Base-by-base conservation (phyloP, 1,139 yeast species). In the Pneumocystis oryctolagi region DNA sequence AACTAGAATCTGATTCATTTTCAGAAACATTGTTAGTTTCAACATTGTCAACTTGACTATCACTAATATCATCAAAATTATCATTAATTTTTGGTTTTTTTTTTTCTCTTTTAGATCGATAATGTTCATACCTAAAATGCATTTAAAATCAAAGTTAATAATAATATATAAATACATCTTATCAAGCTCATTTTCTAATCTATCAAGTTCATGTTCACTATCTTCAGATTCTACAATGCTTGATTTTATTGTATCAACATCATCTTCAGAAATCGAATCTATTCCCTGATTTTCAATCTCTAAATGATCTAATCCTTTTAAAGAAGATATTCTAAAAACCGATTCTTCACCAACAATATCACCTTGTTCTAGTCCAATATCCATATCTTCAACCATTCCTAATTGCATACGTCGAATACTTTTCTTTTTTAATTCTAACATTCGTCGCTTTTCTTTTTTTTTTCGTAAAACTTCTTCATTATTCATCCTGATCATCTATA, bases 341-440 rank as follows among this genome's bases (percentile, higher is more conserved):
- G 94, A 81, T 65, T 88, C 95, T 60, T 86, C 80, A 62, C 95
- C 96, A 35, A 35, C 5, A 64, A 81, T 76, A 63, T 81, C 82
- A n/a, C 89, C 92, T 25, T 96, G 96, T 73, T 92, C 98, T 60
- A 89, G 79, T 79, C 97, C 97, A 68, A 92, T 84, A 71, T 89
- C 95, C 79, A 82, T 83, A 71, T 95, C 96, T 2, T 96, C 87
- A 66, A 87, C 78, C 97, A 92, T 90, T 73, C 88, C 89, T 94
- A 92, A 86, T 75, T 92, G 97, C 86, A 89, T 85, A 75, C 97
- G 82, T 63, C 82, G 80, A 64, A 92, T 83, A 72, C 90, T 97
- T 73, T 87, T 88, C 73, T 89, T 96, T 71, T 89, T 89, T 67
- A 75, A 70, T 74, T 90, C 97, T 72, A 92, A 90, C 62, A 82